These are phyloP conservation scores for Discostella stelligeroides DNA, from an alignment of 108 stramenopile species.

Conservation along the genomic window DNA sequence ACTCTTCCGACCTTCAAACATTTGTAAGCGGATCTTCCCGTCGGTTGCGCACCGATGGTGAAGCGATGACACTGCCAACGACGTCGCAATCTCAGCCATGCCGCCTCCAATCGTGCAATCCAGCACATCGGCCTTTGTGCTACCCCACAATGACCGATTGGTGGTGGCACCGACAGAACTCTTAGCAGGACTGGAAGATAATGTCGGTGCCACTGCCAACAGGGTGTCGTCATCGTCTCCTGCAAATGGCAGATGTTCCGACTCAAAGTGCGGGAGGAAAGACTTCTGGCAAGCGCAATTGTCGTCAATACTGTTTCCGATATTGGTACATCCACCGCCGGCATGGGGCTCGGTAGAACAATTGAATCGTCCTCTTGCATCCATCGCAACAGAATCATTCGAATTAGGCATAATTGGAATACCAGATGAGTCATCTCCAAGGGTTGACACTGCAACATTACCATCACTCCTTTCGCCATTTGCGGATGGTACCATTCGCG, in stretches of 20 bases:
- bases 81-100: conserved; percentile 32
- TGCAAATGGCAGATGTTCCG: conserved; percentile 52
- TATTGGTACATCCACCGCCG: background rate
- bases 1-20: conserved; percentile 31
- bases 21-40: conserved; percentile 42
- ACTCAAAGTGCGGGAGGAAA: conserved; percentile 11
- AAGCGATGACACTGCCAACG: conserved; percentile 41
- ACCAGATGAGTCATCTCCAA: conserved; percentile 8
- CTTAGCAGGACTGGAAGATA: conserved; percentile 18
- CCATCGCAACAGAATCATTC: no score
- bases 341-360: background rate
- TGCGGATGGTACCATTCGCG: conserved; percentile 32
- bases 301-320: background rate
- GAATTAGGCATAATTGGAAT: conserved; percentile 8
- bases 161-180: conserved; percentile 1
- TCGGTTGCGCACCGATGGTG: conserved; percentile 48
- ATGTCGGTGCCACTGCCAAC: conserved; percentile 5
- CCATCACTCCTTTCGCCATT: conserved; percentile 10
- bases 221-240: conserved; percentile 44
- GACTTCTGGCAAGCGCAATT: background rate
- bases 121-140: conserved; percentile 11
- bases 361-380: background rate
- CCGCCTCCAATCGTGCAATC: conserved; percentile 16
- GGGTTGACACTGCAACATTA: conserved; percentile 19
- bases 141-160: conserved; percentile 38